phyloP scores from a whole-genome alignment of 2,329 filamentous ascomycete genomes.

The Aspergillus phoenicis region DNA sequence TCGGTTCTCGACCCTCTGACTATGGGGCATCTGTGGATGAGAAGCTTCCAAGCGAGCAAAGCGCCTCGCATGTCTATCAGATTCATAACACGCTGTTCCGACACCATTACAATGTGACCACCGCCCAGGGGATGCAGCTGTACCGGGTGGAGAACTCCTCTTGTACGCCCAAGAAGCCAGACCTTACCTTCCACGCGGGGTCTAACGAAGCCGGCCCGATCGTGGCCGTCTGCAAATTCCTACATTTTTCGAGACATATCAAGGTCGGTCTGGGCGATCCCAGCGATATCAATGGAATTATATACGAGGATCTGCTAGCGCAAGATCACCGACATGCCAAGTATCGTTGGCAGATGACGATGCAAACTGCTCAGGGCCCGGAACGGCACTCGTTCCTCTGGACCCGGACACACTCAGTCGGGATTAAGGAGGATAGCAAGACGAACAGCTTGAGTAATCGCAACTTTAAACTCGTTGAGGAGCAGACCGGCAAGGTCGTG shows the following conservation, averaged over 20 bases:
- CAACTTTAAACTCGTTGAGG: slow-evolving; percentile 41
- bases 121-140: slow-evolving; percentile 21
- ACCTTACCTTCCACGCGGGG: slow-evolving; percentile 38
- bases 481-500: slow-evolving; percentile 29
- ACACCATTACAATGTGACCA: slow-evolving; percentile 29
- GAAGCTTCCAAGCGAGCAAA: not conserved
- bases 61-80: slow-evolving; percentile 22
- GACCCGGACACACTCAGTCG: slow-evolving; percentile 37
- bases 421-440: slow-evolving; percentile 25
- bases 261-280: slow-evolving; percentile 40
- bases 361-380: slow-evolving; percentile 11
- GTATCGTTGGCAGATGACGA: slow-evolving; percentile 33
- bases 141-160: slow-evolving; percentile 34
- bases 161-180: slow-evolving; percentile 35
- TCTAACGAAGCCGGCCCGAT: slow-evolving; percentile 28
- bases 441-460: slow-evolving; percentile 23
- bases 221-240: slow-evolving; percentile 36
- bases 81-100: slow-evolving; percentile 28
- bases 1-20: not conserved
- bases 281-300: slow-evolving; percentile 21
- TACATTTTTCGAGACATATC: slow-evolving; percentile 34
- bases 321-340: slow-evolving; percentile 27
- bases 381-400: slow-evolving; percentile 33
- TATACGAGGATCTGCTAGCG: slow-evolving; percentile 35
- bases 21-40: not conserved